Percentiles rank a stretch among this genome's conserved stretches.
Evolutionary conservation across 2,329 filamentous ascomycete species (phyloP).

Genomic region (Ceratocystis harringtonii): DNA sequence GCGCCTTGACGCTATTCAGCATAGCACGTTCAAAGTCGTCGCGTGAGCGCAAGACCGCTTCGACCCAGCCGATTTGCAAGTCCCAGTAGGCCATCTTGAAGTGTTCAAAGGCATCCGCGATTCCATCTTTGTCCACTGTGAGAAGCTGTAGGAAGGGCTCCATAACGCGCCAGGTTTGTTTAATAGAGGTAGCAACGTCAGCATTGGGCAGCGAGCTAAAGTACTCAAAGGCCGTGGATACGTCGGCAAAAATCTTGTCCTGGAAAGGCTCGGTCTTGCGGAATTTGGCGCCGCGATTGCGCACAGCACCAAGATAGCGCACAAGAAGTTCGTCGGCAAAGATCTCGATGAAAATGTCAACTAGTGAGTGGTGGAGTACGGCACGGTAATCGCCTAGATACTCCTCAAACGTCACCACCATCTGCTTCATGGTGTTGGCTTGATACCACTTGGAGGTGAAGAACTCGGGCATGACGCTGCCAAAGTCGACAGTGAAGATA

Average conservation of each 20-base stretch:
- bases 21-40: slow-evolving; percentile 91
- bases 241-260: slow-evolving; percentile 86
- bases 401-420: slow-evolving; percentile 88
- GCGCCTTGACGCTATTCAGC: slow-evolving; percentile 74
- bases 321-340: slow-evolving; percentile 82
- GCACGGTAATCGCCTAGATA: slow-evolving; percentile 78
- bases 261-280: slow-evolving; percentile 72
- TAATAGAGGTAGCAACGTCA: slow-evolving; percentile 59
- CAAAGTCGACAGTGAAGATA: slow-evolving; percentile 85
- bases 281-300: slow-evolving; percentile 85
- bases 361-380: slow-evolving; percentile 71
- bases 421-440: slow-evolving; percentile 76
- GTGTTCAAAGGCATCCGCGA: slow-evolving; percentile 63
- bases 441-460: slow-evolving; percentile 87
- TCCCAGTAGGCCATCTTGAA: slow-evolving; percentile 91
- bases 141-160: slow-evolving; percentile 70
- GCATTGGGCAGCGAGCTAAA: slow-evolving; percentile 58
- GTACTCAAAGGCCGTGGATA: slow-evolving; percentile 79
- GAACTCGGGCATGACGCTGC: slow-evolving; percentile 66
- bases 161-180: slow-evolving; percentile 82
- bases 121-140: slow-evolving; percentile 54
- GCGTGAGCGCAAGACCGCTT: slow-evolving; percentile 68
- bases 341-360: slow-evolving; percentile 86
- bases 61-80: slow-evolving; percentile 87
- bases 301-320: slow-evolving; percentile 67